Evolutionary conservation across 805 yeast genomes (phyloP), one percentile per base, ranked within the genome.

Genomic region (Ogataea parapolymorpha): DNA sequence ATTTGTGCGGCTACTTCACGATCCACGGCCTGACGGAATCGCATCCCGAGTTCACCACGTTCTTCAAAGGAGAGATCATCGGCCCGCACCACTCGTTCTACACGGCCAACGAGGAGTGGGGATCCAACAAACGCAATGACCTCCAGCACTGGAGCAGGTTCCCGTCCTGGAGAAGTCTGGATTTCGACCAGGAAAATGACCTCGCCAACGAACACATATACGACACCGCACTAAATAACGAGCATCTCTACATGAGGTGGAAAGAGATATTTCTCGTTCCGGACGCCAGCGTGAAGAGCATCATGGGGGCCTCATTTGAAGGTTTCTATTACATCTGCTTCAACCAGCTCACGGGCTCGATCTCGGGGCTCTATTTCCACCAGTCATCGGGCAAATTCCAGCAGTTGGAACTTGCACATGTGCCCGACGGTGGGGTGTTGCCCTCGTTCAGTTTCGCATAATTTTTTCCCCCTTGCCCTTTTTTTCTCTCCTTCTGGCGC

Each of bases 311-410:
- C 0, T 84, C 95, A 2, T 90, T 82, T 61, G 96, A 89, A 31
- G 98, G 98, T 0, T 89, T 89, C 59, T 90, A 90, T 62, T 90
- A 89, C 59, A 77, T 89, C 22, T 86, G 88, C 31, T 80, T 89
- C 54, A 85, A 85, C 61, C 90, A 87, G 56, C 46, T 69, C 6
- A 79, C 82, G 2, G 96, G 96, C 6, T 67, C 78, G 6, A 77
- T 90, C 18, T 71, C 76, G 35, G 98, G 98, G 4, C 72, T 84
- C 35, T 90, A 90, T 61, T 90, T 80, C 66, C 95, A 88, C 61
- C 74, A 77, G 50, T 71, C 75, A n/a, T 81, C 90, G 1, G 95
- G 85, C 49, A 82, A 77, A 61, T 81, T 76, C 53, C 96, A 89
- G 64, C 85, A 85, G 53, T 69, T 89, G 50, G 87, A 79, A 49